These are phyloP conservation scores for Fereydounia khargensis DNA, from an alignment of 1,284 basidiomycete genomes.

Conservation along the genomic window DNA sequence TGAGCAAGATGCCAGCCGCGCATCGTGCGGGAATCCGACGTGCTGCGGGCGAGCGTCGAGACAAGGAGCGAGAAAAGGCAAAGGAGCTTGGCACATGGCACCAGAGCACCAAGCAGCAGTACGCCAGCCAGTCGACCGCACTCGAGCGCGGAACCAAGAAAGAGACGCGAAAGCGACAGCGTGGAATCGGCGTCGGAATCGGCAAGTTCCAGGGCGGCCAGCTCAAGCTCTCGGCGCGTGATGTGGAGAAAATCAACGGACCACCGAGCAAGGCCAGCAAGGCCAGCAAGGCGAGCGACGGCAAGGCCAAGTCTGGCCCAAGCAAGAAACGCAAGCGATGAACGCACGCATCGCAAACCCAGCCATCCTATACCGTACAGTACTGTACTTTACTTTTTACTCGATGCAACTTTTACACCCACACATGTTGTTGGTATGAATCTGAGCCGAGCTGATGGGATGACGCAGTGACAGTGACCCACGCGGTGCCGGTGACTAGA, in stretches of 20 bases:
- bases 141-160: constrained; percentile 37
- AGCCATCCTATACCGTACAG: too few species aligned
- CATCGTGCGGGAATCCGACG: constrained; percentile 43
- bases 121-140: constrained; percentile 27
- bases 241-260: constrained; percentile 44
- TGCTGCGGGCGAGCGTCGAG: constrained; percentile 42
- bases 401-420: too few species aligned
- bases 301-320: too few species aligned
- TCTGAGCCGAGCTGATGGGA: too few species aligned
- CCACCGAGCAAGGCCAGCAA: constrained; percentile 5
- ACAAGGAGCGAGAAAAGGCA: constrained; percentile 45
- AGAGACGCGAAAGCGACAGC: constrained; percentile 31
- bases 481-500: too few species aligned
- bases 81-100: constrained; percentile 54
- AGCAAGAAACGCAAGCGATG: too few species aligned
- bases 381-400: too few species aligned
- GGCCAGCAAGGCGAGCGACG: too few species aligned
- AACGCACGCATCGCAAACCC: too few species aligned
- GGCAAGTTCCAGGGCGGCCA: constrained; percentile 48
- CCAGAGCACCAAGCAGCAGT: constrained; percentile 35
- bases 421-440: too few species aligned
- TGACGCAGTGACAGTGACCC: too few species aligned
- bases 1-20: constrained; percentile 43
- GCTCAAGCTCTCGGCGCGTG: constrained; percentile 36
- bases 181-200: constrained; percentile 51